These are phyloP conservation scores for Tetradesmus obliquus DNA, from an alignment of 139 green algal species.

Conservation along the genomic window DNA sequence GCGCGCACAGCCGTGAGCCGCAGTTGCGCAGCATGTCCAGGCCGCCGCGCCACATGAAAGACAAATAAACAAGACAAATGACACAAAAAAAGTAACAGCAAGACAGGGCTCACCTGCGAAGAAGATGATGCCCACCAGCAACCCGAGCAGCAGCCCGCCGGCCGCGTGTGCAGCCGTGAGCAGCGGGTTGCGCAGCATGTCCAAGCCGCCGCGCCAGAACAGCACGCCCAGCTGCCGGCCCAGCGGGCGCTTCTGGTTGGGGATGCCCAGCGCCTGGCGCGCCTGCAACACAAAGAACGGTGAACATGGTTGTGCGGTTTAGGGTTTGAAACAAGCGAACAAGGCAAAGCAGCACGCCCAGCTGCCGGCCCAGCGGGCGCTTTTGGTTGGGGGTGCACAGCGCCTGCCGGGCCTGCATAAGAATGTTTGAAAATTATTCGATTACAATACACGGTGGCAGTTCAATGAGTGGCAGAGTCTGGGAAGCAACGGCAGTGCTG, in stretches of 20 bases:
- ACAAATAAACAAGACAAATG: background rate
- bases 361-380: conserved; percentile 52
- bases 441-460: too few species aligned
- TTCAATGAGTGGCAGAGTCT: too few species aligned
- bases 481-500: too few species aligned
- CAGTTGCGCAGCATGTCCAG: conserved; percentile 78
- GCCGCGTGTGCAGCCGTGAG: conserved; percentile 72
- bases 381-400: conserved; percentile 12
- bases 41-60: conserved; percentile 59
- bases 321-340: too few species aligned
- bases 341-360: conserved; percentile 74
- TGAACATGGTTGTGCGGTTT: too few species aligned
- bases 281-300: background rate
- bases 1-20: conserved; percentile 70
- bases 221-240: conserved; percentile 72
- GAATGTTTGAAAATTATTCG: background rate
- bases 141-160: conserved; percentile 68
- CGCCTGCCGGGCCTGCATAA: background rate
- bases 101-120: conserved; percentile 48
- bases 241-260: conserved; percentile 5
- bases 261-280: conserved; percentile 10
- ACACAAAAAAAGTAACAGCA: background rate
- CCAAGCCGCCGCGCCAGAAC: conserved; percentile 71
- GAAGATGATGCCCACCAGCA: conserved; percentile 77
- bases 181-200: conserved; percentile 79